Evolutionary conservation across 768 basidiomycete species (phyloP).

Genomic region (Phlebiopsis flavidoalba): DNA sequence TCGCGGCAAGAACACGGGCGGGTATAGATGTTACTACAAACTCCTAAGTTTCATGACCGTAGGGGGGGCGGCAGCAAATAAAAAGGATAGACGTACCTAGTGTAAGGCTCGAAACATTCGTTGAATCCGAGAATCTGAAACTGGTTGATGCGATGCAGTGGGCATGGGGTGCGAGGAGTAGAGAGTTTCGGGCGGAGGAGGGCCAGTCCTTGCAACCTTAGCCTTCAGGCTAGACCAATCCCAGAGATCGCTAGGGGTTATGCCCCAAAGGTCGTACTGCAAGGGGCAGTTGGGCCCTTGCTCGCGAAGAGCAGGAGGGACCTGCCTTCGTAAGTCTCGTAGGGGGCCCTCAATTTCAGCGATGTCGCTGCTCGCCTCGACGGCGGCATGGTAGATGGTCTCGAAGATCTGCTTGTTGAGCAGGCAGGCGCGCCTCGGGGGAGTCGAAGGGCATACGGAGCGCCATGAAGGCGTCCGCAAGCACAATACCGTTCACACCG

Average conservation of each 20-base stretch:
- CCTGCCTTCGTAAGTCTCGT: constrained; percentile 89
- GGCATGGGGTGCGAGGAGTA: constrained; percentile 80
- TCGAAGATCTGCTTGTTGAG: constrained; percentile 97
- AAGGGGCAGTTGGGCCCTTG: constrained; percentile 79
- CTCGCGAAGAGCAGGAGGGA: no score
- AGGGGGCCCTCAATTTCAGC: constrained; percentile 75
- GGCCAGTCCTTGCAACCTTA: constrained; percentile 73
- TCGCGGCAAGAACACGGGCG: constrained; percentile 97
- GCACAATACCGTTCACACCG: constrained; percentile 87
- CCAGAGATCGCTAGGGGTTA: constrained; percentile 85
- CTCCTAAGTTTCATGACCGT: background rate
- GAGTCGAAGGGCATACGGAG: constrained; percentile 96
- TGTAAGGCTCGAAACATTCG: constrained; percentile 99
- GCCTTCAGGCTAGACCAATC: constrained; percentile 89
- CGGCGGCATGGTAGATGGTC: constrained; percentile 95
- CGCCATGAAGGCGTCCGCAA: constrained; percentile 98
- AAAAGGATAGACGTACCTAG: constrained; percentile 48
- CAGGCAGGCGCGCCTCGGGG: constrained; percentile 68
- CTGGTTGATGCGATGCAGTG: constrained; percentile 92
- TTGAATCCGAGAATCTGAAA: constrained; percentile 97
- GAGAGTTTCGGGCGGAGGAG: constrained; percentile 85
- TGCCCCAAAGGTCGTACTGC: constrained; percentile 95
- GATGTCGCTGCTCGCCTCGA: constrained; percentile 87
- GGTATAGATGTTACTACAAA: constrained; percentile 89
- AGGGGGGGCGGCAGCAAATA: no score